phyloP scores from a whole-genome alignment of 2,329 filamentous ascomycete species.

The Sporothrix luriei region DNA sequence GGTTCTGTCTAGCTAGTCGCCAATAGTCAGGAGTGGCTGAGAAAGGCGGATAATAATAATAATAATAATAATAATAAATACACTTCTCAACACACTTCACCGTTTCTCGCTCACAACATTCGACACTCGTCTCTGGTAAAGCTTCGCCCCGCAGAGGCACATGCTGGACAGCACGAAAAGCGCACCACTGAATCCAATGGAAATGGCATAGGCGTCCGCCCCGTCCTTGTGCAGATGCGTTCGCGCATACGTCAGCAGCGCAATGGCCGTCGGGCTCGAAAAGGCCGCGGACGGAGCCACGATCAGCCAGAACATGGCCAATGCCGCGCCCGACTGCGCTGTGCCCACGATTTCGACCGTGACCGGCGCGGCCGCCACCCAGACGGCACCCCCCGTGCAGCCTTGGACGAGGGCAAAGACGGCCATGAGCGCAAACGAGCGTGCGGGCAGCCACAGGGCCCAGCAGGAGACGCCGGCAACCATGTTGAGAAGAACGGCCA shows the following conservation, averaged over 20 bases:
- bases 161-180: slow-evolving; percentile 27
- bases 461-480: slow-evolving; percentile 28
- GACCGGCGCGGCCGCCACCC: slow-evolving; percentile 41
- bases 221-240: slow-evolving; percentile 9
- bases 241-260: slow-evolving; percentile 14
- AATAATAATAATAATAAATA: no score
- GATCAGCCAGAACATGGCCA: slow-evolving; percentile 30
- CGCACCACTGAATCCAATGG: slow-evolving; percentile 25
- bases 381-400: slow-evolving; percentile 58
- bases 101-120: neutral
- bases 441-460: slow-evolving; percentile 30
- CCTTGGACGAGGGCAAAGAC: slow-evolving; percentile 49
- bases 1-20: no score
- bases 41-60: no score
- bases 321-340: slow-evolving; percentile 33
- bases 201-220: slow-evolving; percentile 22
- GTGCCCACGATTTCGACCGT: slow-evolving; percentile 29
- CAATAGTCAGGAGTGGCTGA: no score
- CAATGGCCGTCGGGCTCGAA: slow-evolving; percentile 29
- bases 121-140: slow-evolving; percentile 6
- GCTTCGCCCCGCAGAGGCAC: slow-evolving; percentile 26
- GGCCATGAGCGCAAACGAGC: slow-evolving; percentile 30
- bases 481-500: slow-evolving; percentile 21
- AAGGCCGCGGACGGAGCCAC: slow-evolving; percentile 26
- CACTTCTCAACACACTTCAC: no score